Evolutionary conservation across 2,329 filamentous ascomycete genomes (phyloP).

Genomic region (Xylariaceae sp.): DNA sequence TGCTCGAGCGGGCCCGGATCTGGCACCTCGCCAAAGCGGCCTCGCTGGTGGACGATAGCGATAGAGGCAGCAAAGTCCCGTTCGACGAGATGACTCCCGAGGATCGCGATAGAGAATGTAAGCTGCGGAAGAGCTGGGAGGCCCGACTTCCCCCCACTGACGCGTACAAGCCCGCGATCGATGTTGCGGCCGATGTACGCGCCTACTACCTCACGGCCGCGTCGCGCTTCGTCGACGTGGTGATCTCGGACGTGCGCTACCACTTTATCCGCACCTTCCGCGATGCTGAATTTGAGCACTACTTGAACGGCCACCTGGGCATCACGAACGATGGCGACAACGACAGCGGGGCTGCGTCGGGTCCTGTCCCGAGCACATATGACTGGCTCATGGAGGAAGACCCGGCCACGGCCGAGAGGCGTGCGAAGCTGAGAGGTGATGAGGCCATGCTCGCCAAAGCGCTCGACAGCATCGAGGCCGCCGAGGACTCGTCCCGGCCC

Average conservation of each 20-base stretch:
- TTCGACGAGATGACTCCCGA: slow-evolving; percentile 33
- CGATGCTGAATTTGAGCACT: slow-evolving; percentile 6
- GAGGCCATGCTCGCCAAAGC: slow-evolving; percentile 34
- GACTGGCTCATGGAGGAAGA: slow-evolving; percentile 38
- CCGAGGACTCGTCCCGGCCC: too few species aligned
- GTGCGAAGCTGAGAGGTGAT: slow-evolving; percentile 32
- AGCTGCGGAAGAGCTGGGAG: too few species aligned
- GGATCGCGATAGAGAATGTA: too few species aligned
- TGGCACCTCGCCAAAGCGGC: slow-evolving; percentile 35
- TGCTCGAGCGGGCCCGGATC: slow-evolving; percentile 36
- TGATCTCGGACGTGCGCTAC: slow-evolving; percentile 17
- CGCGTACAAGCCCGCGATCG: slow-evolving; percentile 47
- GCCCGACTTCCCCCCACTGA: too few species aligned
- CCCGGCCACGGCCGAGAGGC: slow-evolving; percentile 26
- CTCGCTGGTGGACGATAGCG: slow-evolving; percentile 3
- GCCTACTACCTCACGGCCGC: slow-evolving; percentile 62
- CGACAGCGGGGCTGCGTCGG: slow-evolving; percentile 1
- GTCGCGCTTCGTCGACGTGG: slow-evolving; percentile 50
- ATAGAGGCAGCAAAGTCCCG: slow-evolving; percentile 22
- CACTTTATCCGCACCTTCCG: slow-evolving; percentile 9
- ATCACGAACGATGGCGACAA: slow-evolving; percentile 7
- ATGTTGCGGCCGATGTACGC: slow-evolving; percentile 51
- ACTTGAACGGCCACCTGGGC: slow-evolving; percentile 12
- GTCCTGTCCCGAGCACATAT: slow-evolving; percentile 19
- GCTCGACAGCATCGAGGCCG: slow-evolving; percentile 33